phyloP scores from a whole-genome alignment of 129 eudicot genomes.

The Helichrysum umbraculigerum region DNA sequence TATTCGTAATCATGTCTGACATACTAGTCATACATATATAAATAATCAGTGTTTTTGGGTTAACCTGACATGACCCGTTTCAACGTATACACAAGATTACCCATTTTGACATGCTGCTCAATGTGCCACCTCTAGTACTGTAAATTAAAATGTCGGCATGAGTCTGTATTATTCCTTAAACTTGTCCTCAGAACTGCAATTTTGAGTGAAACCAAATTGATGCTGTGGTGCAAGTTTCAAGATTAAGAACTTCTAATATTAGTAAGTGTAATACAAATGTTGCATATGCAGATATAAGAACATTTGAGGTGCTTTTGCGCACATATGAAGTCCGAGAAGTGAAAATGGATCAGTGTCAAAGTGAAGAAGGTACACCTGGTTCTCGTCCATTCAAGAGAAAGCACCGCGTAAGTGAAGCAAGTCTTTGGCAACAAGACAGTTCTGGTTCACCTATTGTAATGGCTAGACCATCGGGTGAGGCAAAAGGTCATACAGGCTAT shows the following conservation, averaged over 20 bases:
- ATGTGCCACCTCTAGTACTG: conserved; percentile 17
- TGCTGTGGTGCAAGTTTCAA: neutral
- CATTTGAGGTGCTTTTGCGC: conserved; percentile 81
- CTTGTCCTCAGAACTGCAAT: too few relatives aligned
- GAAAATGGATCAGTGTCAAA: conserved; percentile 44
- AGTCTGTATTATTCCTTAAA: neutral
- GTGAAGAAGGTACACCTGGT: conserved; percentile 39
- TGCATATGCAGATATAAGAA: conserved; percentile 71
- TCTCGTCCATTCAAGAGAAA: conserved; percentile 65
- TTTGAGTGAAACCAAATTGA: neutral
- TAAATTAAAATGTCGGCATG: neutral
- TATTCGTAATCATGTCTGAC: neutral
- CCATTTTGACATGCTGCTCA: neutral
- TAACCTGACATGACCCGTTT: neutral
- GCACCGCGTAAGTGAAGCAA: conserved; percentile 51
- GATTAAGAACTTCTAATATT: neutral
- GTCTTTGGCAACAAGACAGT: conserved; percentile 34
- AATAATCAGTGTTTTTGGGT: neutral
- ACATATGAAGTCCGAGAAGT: conserved; percentile 79
- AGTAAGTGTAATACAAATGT: neutral
- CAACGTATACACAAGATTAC: neutral
- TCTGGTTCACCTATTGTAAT: conserved; percentile 44
- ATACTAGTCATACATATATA: neutral
- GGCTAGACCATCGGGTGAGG: conserved; percentile 70
- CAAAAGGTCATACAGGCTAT: conserved; percentile 92